These are phyloP conservation scores for Salix suchowensis DNA, from an alignment of 345 rosid species.

Conservation along the genomic window DNA sequence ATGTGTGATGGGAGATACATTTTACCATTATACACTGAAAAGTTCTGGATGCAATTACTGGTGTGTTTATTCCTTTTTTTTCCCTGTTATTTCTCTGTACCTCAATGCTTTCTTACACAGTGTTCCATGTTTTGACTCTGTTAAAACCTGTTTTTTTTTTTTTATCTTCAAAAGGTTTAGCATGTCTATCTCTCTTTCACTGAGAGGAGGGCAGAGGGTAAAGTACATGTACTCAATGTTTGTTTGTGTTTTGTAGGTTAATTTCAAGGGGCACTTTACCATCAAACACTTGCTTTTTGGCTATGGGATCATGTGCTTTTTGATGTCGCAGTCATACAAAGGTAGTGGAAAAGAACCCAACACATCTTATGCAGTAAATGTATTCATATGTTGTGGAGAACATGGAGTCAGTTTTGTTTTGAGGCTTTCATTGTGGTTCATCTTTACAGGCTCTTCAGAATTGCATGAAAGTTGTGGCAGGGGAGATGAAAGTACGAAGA, in stretches of 20 bases:
- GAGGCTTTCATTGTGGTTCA: background rate
- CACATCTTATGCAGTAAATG: background rate
- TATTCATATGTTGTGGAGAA: background rate
- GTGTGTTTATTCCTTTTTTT: background rate
- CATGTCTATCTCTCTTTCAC: background rate
- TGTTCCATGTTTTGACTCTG: background rate
- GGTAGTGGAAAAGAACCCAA: constrained; percentile 8
- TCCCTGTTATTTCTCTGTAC: background rate
- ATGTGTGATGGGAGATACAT: background rate
- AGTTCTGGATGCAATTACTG: background rate
- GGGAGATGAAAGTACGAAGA: constrained; percentile 30
- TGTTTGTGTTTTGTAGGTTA: background rate
- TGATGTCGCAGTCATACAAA: constrained; percentile 19
- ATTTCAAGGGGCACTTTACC: constrained; percentile 1
- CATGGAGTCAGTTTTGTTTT: background rate
- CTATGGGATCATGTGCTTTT: constrained; percentile 10
- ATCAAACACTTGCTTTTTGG: background rate
- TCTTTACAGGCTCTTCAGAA: constrained; percentile 11
- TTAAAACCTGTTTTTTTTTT: background rate
- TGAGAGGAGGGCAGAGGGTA: background rate
- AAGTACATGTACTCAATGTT: background rate
- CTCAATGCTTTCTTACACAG: background rate
- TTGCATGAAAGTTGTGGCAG: background rate
- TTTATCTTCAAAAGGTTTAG: background rate
- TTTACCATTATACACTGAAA: background rate